Evolutionary conservation across 2,329 filamentous ascomycete species (phyloP), one percentile per base, ranked within the genome.

Genomic region (Leptodontidium sp.): DNA sequence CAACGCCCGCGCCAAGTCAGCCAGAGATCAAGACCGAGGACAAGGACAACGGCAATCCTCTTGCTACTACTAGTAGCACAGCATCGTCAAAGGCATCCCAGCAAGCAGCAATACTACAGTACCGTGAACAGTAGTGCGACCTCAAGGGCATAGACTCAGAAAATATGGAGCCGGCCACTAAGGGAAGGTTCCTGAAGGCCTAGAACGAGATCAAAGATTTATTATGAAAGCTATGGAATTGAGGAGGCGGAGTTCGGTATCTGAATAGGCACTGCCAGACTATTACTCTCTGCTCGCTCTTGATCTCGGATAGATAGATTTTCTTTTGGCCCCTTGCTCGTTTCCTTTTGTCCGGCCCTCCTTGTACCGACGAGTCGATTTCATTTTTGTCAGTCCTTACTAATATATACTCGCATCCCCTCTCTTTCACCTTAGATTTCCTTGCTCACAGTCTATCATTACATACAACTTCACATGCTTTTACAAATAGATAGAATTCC

Each of bases 401-500:
- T n/a, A n/a, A n/a, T n/a, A n/a, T n/a, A n/a, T n/a, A n/a, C n/a
- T n/a, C n/a, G n/a, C n/a, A n/a, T n/a, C n/a, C n/a, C n/a, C n/a
- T n/a, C n/a, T n/a, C n/a, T n/a, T n/a, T n/a, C n/a, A n/a, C n/a
- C n/a, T n/a, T n/a, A n/a, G n/a, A n/a, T n/a, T n/a, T n/a, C n/a
- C n/a, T n/a, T n/a, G n/a, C n/a, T n/a, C n/a, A n/a, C n/a, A n/a
- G n/a, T n/a, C n/a, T n/a, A n/a, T n/a, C n/a, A n/a, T n/a, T 49
- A 49, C 47, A 17, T 57, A 57, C 9, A 55, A 35, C 52, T 15
- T 55, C 52, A 55, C 26, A 35, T 55, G 9, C 26, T 55, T 35
- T 55, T 55, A 26, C 26, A 55, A 55, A 32, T 55, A 55, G 11
- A 55, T 55, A 55, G 52, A 55, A 55, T 55, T 55, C 26, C 24